Percentiles rank a stretch among this genome's conserved stretches.
phyloP scores from a whole-genome alignment of 129 eudicot species.

The Mikania micrantha region DNA sequence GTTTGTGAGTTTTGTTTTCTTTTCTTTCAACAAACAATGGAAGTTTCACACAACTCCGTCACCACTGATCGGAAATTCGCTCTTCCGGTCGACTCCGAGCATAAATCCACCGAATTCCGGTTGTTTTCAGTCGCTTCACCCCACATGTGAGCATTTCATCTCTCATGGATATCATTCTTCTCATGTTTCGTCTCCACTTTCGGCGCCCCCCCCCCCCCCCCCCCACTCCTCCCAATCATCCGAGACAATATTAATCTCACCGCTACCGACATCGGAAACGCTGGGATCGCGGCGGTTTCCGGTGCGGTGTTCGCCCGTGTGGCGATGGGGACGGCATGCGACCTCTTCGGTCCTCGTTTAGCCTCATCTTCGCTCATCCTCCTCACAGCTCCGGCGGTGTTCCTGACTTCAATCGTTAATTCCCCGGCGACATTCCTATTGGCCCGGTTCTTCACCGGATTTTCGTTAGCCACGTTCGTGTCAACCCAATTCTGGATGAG shows the following conservation, averaged over 20 bases:
- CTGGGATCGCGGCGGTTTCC: slow-evolving; percentile 80
- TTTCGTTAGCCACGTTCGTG: slow-evolving; percentile 70
- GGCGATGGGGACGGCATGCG: slow-evolving; percentile 76
- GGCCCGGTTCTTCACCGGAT: slow-evolving; percentile 66
- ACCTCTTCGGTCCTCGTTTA: slow-evolving; percentile 63
- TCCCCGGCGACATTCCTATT: slow-evolving; percentile 38
- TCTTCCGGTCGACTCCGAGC: slow-evolving; percentile 80
- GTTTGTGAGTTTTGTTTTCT: neutral
- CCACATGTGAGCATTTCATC: slow-evolving; percentile 83
- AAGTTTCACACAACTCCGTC: neutral
- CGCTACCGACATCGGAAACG: slow-evolving; percentile 69
- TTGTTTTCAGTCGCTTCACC: slow-evolving; percentile 47
- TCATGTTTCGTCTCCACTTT: slow-evolving; percentile 70
- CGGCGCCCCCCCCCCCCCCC: slow-evolving; percentile 85
- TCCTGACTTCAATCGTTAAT: slow-evolving; percentile 29
- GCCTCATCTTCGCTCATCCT: slow-evolving; percentile 67
- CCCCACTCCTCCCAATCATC: slow-evolving; percentile 73
- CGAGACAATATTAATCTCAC: slow-evolving; percentile 65
- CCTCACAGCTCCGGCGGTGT: slow-evolving; percentile 66
- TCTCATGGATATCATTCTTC: slow-evolving; percentile 73
- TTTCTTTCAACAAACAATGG: slow-evolving; percentile 6
- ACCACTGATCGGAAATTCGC: slow-evolving; percentile 31
- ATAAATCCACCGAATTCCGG: slow-evolving; percentile 64
- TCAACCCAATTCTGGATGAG: slow-evolving; percentile 94
- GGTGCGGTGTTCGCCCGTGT: slow-evolving; percentile 79